phyloP scores from a whole-genome alignment of 495 filamentous ascomycete genomes.

The Delitschia confertaspora region DNA sequence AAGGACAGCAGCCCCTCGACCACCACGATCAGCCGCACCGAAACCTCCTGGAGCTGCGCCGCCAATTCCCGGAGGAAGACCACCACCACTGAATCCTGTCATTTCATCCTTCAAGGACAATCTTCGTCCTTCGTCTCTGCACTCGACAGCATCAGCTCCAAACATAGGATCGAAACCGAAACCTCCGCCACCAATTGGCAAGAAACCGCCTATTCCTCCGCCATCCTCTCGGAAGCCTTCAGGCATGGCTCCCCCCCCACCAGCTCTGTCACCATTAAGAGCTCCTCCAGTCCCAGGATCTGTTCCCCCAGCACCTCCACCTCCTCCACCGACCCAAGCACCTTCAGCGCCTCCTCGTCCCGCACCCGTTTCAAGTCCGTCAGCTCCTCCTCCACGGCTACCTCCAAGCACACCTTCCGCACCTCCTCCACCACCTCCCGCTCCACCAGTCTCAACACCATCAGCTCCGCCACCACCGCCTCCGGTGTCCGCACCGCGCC shows the following conservation, averaged over 20 bases:
- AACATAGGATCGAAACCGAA: conserved; percentile 32
- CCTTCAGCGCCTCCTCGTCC: conserved; percentile 37
- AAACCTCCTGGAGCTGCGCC: conserved; percentile 62
- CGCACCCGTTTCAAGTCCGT: conserved; percentile 53
- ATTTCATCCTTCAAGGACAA: conserved; percentile 32
- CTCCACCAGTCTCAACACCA: conserved; percentile 23
- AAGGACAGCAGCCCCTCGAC: conserved; percentile 34
- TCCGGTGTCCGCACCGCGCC: conserved; percentile 19
- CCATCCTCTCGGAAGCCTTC: conserved; percentile 54
- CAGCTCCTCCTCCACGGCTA: conserved; percentile 66
- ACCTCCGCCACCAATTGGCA: conserved; percentile 39
- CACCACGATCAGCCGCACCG: conserved; percentile 51
- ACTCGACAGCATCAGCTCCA: conserved; percentile 28
- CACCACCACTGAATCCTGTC: conserved; percentile 40
- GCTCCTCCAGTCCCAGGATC: conserved; percentile 40
- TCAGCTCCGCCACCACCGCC: conserved; percentile 35
- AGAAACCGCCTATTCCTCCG: conserved; percentile 39
- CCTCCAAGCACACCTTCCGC: conserved; percentile 72
- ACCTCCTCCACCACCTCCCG: conserved; percentile 41
- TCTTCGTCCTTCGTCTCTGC: conserved; percentile 32
- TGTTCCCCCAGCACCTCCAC: conserved; percentile 37
- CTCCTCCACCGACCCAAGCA: conserved; percentile 45
- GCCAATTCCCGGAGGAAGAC: conserved; percentile 49
- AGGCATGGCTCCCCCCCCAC: conserved; percentile 23
- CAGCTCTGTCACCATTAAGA: conserved; percentile 27